These are phyloP conservation scores for Handroanthus guayacan DNA, from an alignment of 257 asterid species.

Conservation along the genomic window DNA sequence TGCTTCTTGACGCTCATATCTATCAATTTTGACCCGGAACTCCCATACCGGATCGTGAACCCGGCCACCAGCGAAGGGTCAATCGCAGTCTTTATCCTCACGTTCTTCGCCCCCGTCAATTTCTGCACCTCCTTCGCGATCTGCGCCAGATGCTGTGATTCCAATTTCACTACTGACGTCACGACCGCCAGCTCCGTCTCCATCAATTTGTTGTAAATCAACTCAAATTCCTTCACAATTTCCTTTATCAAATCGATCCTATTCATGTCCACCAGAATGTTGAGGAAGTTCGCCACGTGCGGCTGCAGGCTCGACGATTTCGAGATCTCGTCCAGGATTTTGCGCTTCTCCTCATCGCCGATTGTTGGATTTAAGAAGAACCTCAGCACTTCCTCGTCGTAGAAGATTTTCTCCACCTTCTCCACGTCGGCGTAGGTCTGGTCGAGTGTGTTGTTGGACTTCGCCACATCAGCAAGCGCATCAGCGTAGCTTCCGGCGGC, in stretches of 20 bases:
- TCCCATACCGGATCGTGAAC: conserved; percentile 78
- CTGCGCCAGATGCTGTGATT: conserved; percentile 76
- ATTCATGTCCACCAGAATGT: conserved; percentile 75
- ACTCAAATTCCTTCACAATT: conserved; percentile 70
- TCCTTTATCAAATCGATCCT: conserved; percentile 63
- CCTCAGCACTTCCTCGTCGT: conserved; percentile 42
- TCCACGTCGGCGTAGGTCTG: conserved; percentile 64
- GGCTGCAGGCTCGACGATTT: conserved; percentile 57
- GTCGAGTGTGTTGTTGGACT: conserved; percentile 56
- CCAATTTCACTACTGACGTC: conserved; percentile 81
- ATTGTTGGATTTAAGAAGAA: conserved; percentile 73
- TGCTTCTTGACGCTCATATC: conserved; percentile 95
- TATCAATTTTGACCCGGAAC: conserved; percentile 74
- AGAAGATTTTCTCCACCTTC: conserved; percentile 62
- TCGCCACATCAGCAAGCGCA: conserved; percentile 82
- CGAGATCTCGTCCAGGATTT: conserved; percentile 59
- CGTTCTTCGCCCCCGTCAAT: conserved; percentile 74
- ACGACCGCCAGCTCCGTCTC: conserved; percentile 79
- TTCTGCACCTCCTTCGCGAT: conserved; percentile 85
- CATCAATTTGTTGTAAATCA: conserved; percentile 56
- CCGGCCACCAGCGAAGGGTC: conserved; percentile 88
- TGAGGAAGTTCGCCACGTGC: conserved; percentile 75
- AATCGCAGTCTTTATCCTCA: conserved; percentile 67
- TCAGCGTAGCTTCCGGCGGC: conserved; percentile 83
- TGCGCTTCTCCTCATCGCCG: conserved; percentile 47